Conservation (phyloP, 2,329 filamentous ascomycete species). For the Neopestalotiopsis rosae region DNA sequence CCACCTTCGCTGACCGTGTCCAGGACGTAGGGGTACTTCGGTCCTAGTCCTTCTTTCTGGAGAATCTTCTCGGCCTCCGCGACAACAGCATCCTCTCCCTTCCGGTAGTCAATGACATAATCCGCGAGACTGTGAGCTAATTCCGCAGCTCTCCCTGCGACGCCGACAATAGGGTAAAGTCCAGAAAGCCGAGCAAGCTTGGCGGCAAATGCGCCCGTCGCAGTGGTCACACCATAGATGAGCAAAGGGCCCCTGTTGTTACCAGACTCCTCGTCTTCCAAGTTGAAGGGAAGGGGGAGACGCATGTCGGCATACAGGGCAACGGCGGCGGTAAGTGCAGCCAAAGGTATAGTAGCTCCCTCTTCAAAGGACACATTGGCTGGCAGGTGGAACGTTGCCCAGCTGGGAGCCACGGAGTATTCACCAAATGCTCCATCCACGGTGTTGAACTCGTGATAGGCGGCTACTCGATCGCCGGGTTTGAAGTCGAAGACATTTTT, state of each 20-base stretch:
- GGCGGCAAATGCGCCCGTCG: constrained; percentile 63
- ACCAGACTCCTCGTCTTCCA: not conserved
- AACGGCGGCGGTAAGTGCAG: constrained; percentile 55
- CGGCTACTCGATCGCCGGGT: constrained; percentile 32
- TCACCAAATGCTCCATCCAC: constrained; percentile 63
- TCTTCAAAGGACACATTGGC: constrained; percentile 54
- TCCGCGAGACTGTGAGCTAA: constrained; percentile 60
- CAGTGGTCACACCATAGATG: constrained; percentile 60
- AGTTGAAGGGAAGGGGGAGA: constrained; percentile 42
- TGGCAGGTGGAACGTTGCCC: constrained; percentile 63
- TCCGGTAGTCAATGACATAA: constrained; percentile 63
- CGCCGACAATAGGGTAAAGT: constrained; percentile 65
- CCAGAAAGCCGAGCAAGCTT: constrained; percentile 59
- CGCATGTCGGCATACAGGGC: constrained; percentile 58
- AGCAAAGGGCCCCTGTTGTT: constrained; percentile 38
- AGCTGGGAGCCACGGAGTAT: constrained; percentile 60
- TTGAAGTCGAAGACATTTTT: constrained; percentile 61
- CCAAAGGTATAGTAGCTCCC: constrained; percentile 49
- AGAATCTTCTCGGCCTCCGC: constrained; percentile 40
- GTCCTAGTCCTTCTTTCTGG: constrained; percentile 43
- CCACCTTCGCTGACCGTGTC: constrained; percentile 63
- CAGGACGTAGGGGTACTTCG: constrained; percentile 54
- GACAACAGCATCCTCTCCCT: constrained; percentile 57
- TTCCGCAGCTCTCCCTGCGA: constrained; percentile 57
- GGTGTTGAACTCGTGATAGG: constrained; percentile 48